Percentiles rank a stretch among this genome's conserved stretches.
Conservation (phyloP, 2,329 filamentous ascomycete species). For the Colletotrichum simmondsii region DNA sequence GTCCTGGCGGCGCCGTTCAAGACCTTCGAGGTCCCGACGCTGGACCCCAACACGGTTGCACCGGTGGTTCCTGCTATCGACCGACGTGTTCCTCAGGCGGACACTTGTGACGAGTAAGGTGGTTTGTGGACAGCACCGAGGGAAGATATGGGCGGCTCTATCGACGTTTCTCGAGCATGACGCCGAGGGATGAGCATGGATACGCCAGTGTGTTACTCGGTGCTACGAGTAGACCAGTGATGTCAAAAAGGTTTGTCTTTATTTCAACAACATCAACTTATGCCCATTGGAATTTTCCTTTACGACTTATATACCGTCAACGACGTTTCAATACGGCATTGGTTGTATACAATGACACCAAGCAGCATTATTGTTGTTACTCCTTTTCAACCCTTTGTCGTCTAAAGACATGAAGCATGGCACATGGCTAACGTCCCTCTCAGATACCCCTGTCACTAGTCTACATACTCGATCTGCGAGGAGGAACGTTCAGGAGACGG, state of each 20-base stretch:
- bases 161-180: not conserved
- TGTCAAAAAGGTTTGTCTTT: not conserved
- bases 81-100: conserved; percentile 24
- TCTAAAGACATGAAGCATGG: not conserved
- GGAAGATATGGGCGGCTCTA: no score
- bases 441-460: not conserved
- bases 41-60: conserved; percentile 28
- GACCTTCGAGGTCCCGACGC: conserved; percentile 30
- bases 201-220: not conserved
- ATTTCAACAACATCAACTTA: not conserved
- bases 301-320: conserved; percentile 36
- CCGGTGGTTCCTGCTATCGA: conserved; percentile 26
- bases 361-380: conserved; percentile 8
- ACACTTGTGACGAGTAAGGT: conserved; percentile 21
- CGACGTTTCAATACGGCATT: conserved; percentile 54
- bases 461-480: not conserved
- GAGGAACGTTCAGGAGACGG: not conserved
- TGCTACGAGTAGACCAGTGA: not conserved
- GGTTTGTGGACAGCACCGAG: not conserved
- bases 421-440: not conserved
- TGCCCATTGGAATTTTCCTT: not conserved
- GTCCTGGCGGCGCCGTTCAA: conserved; percentile 37
- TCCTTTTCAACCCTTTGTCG: not conserved
- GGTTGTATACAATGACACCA: conserved; percentile 47
- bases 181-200: no score